Evolutionary conservation across 768 basidiomycete genomes (phyloP), one percentile per base, ranked within the genome.

Genomic region (Cystofilobasidium bisporidii): DNA sequence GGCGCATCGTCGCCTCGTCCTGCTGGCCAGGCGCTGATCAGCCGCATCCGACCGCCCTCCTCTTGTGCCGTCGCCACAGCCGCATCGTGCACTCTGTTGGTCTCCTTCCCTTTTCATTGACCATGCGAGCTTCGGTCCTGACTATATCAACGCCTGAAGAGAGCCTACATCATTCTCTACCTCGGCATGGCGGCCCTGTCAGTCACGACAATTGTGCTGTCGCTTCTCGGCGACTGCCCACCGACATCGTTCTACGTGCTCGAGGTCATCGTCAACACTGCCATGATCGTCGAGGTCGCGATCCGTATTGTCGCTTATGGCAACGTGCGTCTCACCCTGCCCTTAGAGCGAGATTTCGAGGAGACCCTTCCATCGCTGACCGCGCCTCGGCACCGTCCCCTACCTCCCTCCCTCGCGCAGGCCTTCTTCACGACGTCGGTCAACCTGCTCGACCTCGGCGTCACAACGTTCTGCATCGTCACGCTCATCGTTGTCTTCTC

Each of bases 351-450:
- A 56, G 36, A n/a, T n/a, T n/a, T n/a, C n/a, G n/a, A n/a, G n/a
- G n/a, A n/a, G n/a, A n/a, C n/a, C n/a, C n/a, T n/a, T n/a, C n/a
- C n/a, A n/a, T n/a, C n/a, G n/a, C n/a, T n/a, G n/a, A n/a, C n/a
- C n/a, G n/a, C n/a, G n/a, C n/a, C n/a, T n/a, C n/a, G n/a, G n/a
- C n/a, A n/a, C n/a, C n/a, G n/a, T n/a, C n/a, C n/a, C n/a, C n/a
- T n/a, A n/a, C n/a, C 50, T 12, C 33, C 24, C 33, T 12, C 36
- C 36, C 36, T 12, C 36, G 12, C 36, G 6, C 5, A 93, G 91
- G 88, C 91, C 90, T 96, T 96, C 80, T 93, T 90, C 90, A 88
- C 84, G 76, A 89, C 89, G n/a, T 85, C 86, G 12, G 61, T 90
- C 79, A 97, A 97, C 75, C 79, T 89, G 38, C 81, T 93, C 73